Percentiles rank a stretch among this genome's conserved stretches.
Conservation (phyloP, 169 alveolate genomes). For the Plasmodium gonderi region DNA sequence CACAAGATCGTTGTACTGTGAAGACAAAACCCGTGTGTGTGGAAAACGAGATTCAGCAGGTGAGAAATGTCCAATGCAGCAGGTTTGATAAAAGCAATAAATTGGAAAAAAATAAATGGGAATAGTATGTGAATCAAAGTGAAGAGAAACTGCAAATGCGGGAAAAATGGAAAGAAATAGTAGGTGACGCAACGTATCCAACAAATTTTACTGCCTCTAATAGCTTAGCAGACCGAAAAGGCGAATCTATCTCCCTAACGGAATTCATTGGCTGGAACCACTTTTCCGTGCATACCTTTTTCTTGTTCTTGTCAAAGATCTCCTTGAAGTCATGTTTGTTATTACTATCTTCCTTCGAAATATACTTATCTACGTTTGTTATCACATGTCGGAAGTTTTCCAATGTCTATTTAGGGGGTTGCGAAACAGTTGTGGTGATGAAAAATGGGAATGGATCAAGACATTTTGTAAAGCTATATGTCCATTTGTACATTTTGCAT, state of each 20-base stretch:
- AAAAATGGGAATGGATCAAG: background rate
- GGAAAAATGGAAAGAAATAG: background rate
- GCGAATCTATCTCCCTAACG: too few relatives aligned
- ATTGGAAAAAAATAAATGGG: too few relatives aligned
- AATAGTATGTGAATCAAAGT: too few relatives aligned
- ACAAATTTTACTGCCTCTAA: too few relatives aligned
- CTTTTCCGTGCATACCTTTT: slow-evolving; percentile 11
- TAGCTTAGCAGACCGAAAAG: too few relatives aligned
- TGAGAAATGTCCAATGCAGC: background rate
- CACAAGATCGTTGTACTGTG: slow-evolving; percentile 27
- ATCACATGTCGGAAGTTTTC: slow-evolving; percentile 30
- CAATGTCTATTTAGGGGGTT: background rate
- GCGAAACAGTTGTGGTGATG: background rate
- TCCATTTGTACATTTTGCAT: background rate
- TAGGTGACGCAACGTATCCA: background rate
- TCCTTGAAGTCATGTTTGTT: background rate
- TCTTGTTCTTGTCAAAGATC: slow-evolving; percentile 14
- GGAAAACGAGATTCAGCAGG: background rate
- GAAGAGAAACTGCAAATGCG: too few relatives aligned
- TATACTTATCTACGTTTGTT: slow-evolving; percentile 7
- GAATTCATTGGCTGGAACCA: background rate
- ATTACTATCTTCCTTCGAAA: background rate
- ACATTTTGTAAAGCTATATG: background rate
- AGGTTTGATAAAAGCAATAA: too few relatives aligned
- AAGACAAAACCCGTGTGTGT: background rate